Evolutionary conservation across 2,329 filamentous ascomycete genomes (phyloP).

Genomic region (Stemphylium lycopersici): DNA sequence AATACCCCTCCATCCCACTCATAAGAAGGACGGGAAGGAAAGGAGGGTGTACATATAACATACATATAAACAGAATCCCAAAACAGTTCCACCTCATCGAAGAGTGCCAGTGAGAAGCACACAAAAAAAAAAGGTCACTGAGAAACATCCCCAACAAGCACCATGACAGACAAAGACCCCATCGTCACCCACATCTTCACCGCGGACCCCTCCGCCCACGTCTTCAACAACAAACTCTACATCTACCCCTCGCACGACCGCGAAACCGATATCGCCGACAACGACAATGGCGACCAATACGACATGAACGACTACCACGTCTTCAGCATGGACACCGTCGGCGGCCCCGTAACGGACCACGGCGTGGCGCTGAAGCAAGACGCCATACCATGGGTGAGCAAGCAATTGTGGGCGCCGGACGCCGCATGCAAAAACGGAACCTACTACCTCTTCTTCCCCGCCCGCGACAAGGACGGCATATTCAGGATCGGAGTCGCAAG

Average conservation of each 20-base stretch:
- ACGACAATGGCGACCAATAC: slow-evolving; percentile 86
- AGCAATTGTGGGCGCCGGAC: slow-evolving; percentile 83
- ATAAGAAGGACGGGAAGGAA: slow-evolving; percentile 32
- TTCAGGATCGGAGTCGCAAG: slow-evolving; percentile 79
- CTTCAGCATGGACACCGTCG: slow-evolving; percentile 66
- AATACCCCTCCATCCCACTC: slow-evolving; percentile 26
- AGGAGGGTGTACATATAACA: not conserved
- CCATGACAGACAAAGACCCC: slow-evolving; percentile 56
- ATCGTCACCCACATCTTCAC: slow-evolving; percentile 79
- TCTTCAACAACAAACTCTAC: slow-evolving; percentile 76
- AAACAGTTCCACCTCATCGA: too few relatives aligned
- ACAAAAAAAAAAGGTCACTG: not conserved
- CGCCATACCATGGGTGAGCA: slow-evolving; percentile 76
- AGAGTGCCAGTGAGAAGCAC: not conserved
- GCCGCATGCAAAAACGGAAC: slow-evolving; percentile 71
- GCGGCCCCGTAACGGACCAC: slow-evolving; percentile 70
- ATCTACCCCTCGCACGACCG: slow-evolving; percentile 83
- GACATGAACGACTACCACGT: slow-evolving; percentile 87
- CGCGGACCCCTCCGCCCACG: slow-evolving; percentile 80
- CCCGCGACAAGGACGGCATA: slow-evolving; percentile 70
- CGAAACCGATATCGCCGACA: slow-evolving; percentile 74
- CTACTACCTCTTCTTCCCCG: slow-evolving; percentile 81
- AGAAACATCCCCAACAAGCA: slow-evolving; percentile 1
- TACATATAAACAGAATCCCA: not conserved
- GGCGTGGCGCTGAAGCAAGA: slow-evolving; percentile 69